Evolutionary conservation across 495 filamentous ascomycete species (phyloP).

Genomic region (Hypoxylon intermedium): DNA sequence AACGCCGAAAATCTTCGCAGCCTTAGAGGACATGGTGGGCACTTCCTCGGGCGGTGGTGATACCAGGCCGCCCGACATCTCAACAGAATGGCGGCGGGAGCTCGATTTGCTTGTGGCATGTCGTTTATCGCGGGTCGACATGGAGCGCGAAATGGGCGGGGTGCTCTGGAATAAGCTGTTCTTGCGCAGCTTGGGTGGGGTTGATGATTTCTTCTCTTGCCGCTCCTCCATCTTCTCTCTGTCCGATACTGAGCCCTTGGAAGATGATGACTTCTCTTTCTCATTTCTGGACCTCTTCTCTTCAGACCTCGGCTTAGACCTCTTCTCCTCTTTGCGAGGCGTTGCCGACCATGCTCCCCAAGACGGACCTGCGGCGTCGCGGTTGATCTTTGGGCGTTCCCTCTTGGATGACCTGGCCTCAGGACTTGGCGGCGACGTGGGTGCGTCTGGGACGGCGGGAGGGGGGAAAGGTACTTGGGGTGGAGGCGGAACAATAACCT

Average conservation of each 20-base stretch:
- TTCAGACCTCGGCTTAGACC: slow-evolving; percentile 40
- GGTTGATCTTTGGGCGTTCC: slow-evolving; percentile 56
- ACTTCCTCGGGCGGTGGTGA: slow-evolving; percentile 56
- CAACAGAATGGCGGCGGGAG: slow-evolving; percentile 58
- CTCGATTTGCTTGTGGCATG: slow-evolving; percentile 46
- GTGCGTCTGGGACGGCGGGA: slow-evolving; percentile 55
- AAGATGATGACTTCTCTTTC: slow-evolving; percentile 51
- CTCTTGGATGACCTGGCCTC: slow-evolving; percentile 51
- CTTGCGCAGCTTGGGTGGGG: slow-evolving; percentile 44
- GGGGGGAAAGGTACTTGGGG: slow-evolving; percentile 49
- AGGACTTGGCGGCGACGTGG: slow-evolving; percentile 49
- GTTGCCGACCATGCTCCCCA: slow-evolving; percentile 56
- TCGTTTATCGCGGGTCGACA: slow-evolving; percentile 59
- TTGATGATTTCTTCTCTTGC: slow-evolving; percentile 41
- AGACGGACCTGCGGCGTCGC: slow-evolving; percentile 45
- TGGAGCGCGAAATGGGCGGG: slow-evolving; percentile 59
- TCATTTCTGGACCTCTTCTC: slow-evolving; percentile 43
- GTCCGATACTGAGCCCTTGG: slow-evolving; percentile 54
- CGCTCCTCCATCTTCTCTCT: slow-evolving; percentile 46
- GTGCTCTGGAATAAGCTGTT: slow-evolving; percentile 59
- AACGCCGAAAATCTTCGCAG: slow-evolving; percentile 60
- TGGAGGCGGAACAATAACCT: slow-evolving; percentile 39
- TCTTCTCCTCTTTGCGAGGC: slow-evolving; percentile 43
- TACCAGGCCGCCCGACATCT: slow-evolving; percentile 51
- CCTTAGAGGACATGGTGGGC: slow-evolving; percentile 57